Percentiles rank a stretch among this genome's conserved stretches.
Conservation (phyloP, 2,329 filamentous ascomycete genomes). For the Trichoderma sp. region DNA sequence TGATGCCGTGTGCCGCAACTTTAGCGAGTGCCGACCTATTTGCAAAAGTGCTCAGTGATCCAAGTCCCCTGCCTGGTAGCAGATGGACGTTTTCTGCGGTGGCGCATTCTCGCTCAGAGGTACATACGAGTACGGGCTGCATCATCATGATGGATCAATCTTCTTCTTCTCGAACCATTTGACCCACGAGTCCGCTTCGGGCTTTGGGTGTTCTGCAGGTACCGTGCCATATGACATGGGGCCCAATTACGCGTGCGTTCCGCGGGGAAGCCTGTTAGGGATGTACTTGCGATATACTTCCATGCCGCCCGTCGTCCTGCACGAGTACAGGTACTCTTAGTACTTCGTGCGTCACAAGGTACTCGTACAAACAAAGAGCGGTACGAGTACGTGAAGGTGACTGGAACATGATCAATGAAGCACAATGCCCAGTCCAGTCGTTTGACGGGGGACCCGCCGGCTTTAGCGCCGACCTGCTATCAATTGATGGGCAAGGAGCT, state of each 20-base stretch:
- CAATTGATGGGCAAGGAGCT: not conserved
- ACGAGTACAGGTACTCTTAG: not conserved
- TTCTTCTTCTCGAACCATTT: slow-evolving; percentile 9
- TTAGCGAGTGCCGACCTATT: too few species aligned
- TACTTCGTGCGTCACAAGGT: not conserved
- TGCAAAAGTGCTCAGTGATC: not conserved
- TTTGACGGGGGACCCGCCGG: not conserved
- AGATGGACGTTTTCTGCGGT: not conserved
- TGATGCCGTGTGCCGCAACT: not conserved
- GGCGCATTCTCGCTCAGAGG: not conserved
- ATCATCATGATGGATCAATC: slow-evolving; percentile 5
- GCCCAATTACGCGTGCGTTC: slow-evolving; percentile 13
- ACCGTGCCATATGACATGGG: slow-evolving; percentile 8
- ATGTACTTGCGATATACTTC: slow-evolving; percentile 16
- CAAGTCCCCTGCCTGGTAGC: not conserved
- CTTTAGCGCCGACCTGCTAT: slow-evolving; percentile 9
- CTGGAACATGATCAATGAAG: not conserved
- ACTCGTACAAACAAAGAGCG: not conserved
- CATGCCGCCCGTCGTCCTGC: not conserved
- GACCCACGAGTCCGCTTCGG: slow-evolving; percentile 7
- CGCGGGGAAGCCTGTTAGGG: slow-evolving; percentile 20
- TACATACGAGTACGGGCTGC: not conserved
- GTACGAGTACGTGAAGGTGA: not conserved
- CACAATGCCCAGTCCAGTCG: not conserved
- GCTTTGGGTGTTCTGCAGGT: slow-evolving; percentile 18